Evolutionary conservation across 495 filamentous ascomycete species (phyloP).

Genomic region (Daldinia childiae): DNA sequence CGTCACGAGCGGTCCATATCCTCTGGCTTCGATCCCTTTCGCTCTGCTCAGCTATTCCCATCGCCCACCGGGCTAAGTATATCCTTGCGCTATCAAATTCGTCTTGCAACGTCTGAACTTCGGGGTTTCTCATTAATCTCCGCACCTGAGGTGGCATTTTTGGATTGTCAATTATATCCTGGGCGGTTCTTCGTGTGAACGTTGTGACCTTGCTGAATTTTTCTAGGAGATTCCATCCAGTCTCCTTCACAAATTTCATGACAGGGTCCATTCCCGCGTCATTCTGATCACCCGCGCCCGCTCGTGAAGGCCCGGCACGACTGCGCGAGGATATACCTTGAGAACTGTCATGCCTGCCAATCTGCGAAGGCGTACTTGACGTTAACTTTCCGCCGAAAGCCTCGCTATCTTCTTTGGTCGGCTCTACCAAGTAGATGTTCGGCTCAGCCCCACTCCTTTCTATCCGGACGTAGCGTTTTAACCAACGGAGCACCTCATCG

Average conservation of each 20-base stretch:
- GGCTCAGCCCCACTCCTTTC: slow-evolving; percentile 85
- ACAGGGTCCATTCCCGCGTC: slow-evolving; percentile 94
- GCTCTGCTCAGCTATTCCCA: slow-evolving; percentile 97
- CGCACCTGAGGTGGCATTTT: slow-evolving; percentile 87
- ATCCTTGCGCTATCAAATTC: slow-evolving; percentile 96
- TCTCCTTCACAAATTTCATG: slow-evolving; percentile 93
- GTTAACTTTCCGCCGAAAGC: slow-evolving; percentile 76
- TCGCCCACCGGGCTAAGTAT: slow-evolving; percentile 95
- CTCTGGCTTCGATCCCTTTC: slow-evolving; percentile 83
- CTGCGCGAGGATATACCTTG: slow-evolving; percentile 47
- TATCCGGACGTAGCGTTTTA: slow-evolving; percentile 82
- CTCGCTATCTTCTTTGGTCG: slow-evolving; percentile 80
- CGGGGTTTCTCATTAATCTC: slow-evolving; percentile 86
- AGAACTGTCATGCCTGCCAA: slow-evolving; percentile 53
- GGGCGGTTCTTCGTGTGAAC: slow-evolving; percentile 89
- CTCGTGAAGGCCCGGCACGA: slow-evolving; percentile 39
- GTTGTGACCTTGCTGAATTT: slow-evolving; percentile 96
- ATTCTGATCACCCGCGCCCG: slow-evolving; percentile 46
- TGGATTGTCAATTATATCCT: slow-evolving; percentile 89
- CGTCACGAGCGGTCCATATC: slow-evolving; percentile 93
- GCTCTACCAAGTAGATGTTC: slow-evolving; percentile 91
- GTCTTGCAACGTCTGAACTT: slow-evolving; percentile 93
- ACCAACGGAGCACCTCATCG: slow-evolving; percentile 92
- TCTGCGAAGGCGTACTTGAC: slow-evolving; percentile 49
- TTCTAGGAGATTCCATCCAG: slow-evolving; percentile 94